Conservation (phyloP, 306 rosid species). For the Inga leiocalycina region DNA sequence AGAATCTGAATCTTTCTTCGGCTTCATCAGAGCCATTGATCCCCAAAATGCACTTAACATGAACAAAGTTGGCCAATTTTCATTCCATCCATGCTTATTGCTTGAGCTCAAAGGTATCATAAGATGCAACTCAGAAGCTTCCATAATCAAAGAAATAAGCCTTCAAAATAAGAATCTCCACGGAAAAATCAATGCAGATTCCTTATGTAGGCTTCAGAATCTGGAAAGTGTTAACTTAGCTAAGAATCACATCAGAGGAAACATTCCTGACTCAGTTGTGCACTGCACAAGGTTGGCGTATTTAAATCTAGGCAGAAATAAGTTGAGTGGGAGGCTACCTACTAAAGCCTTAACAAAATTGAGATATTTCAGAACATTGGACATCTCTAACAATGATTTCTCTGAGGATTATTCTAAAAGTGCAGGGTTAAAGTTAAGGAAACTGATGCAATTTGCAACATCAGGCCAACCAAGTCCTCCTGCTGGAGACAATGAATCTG, state of each 20-base stretch:
- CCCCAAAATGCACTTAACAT: slow-evolving; percentile 44
- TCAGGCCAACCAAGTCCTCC: neutral
- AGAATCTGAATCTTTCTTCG: slow-evolving; percentile 43
- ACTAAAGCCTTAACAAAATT: slow-evolving; percentile 44
- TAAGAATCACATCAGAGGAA: slow-evolving; percentile 40
- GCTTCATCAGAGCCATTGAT: slow-evolving; percentile 40
- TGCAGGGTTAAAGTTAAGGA: neutral
- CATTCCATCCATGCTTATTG: slow-evolving; percentile 38
- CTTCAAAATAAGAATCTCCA: slow-evolving; percentile 42
- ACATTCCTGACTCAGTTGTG: slow-evolving; percentile 43
- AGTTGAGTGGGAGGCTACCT: slow-evolving; percentile 63
- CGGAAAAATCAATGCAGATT: slow-evolving; percentile 41
- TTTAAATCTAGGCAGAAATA: slow-evolving; percentile 57
- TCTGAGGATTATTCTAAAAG: slow-evolving; percentile 7
- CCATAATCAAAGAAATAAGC: slow-evolving; percentile 32
- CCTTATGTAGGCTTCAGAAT: slow-evolving; percentile 36
- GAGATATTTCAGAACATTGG: slow-evolving; percentile 51
- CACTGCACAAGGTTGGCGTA: slow-evolving; percentile 52
- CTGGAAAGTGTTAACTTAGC: slow-evolving; percentile 46
- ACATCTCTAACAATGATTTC: slow-evolving; percentile 59
- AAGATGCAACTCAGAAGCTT: slow-evolving; percentile 28
- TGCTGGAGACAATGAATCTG: neutral
- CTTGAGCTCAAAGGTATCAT: slow-evolving; percentile 28
- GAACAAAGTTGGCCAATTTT: neutral
- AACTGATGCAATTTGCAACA: neutral